Evolutionary conservation across 2,329 filamentous ascomycete species (phyloP), one percentile per base, ranked within the genome.

Genomic region (Cylindrodendrum hubeiense): DNA sequence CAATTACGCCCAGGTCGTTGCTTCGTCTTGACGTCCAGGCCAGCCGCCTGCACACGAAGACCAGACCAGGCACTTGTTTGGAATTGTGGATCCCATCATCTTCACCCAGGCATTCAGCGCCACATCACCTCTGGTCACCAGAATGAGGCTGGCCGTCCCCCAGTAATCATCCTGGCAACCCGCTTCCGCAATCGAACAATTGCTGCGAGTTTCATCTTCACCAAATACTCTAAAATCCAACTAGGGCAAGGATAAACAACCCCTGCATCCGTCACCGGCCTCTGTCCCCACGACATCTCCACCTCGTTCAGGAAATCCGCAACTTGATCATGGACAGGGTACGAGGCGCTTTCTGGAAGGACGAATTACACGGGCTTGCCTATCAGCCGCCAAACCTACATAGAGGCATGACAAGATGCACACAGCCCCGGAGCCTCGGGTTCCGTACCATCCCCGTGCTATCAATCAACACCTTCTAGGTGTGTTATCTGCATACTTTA

Each of bases 1-100:
- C 60, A 44, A 62, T 34, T 21, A 37, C 46, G 55, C 46, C 39
- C 41, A 39, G 41, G 21, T 30, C 6, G 44, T n/a, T 30, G 28
- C 21, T 10, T 10, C 21, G 12, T 33, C 24, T 41, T 24, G 15
- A 51, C 17, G 26, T 51, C 41, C 19, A 43, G 19, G 41, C 8
- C 19, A 21, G 15, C 37, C n/a, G 22, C 21, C 15, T 30, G 12
- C 21, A 17, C 13, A 33, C 22, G 15, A 41, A n/a, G 12, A 19
- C 51, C 22, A 47, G 22, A 19, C 19, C 17, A 47, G 53, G 21
- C 22, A 15, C 22, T 47, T 47, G 44, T n/a, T n/a, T 47, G 17
- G 13, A 28, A 17, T 24, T 15, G 15, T 28, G 15, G 12, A n/a
- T n/a, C 22, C 15, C 44, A n/a, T 47, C 22, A 2, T 19, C n/a